Evolutionary conservation across 768 basidiomycete genomes (phyloP), one percentile per base, ranked within the genome.

Genomic region (Serpula lacrymans): DNA sequence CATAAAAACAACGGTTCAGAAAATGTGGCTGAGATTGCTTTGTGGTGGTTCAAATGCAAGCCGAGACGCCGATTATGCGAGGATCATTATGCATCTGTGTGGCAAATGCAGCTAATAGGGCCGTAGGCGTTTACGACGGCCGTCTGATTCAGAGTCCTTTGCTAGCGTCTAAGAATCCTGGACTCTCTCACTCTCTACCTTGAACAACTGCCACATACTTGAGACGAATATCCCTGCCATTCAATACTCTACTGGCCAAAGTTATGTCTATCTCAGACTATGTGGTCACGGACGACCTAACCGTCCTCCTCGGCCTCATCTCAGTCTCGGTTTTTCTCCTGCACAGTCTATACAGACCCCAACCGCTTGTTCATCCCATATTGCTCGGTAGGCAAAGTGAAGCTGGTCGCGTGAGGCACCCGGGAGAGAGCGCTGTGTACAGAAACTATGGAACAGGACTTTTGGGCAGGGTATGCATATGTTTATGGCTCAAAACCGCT

Each of bases 361-460:
- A 86, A 50, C 82, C 85, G 2, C 77, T 94, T 30, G 91, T 94
- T 0, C 93, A 96, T 54, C 93, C 93, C n/a, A 86, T 97, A 49
- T 73, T 95, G 7, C 75, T 97, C 1, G 92, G 93, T 6, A 71
- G 91, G 36, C 93, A 97, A 71, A 90, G 89, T 51, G 94, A 96
- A 59, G 84, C 85, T 20, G 83, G 82, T 10, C 74, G 83, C 36
- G 88, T 93, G 3, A 71, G 93, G 39, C 82, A 88, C 54, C 74
- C 84, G 10, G 72, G 76, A 6, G 87, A 94, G 65, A 92, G 88
- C 52, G 88, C 90, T 1, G 70, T 93, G 12, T 95, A 94, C 61
- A 78, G 94, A 53, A 91, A 88, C 67, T 96, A 93, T 70, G 78
- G 85, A 11, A 90, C 86, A 18, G 88, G 88, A 11, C 68, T 88